Base-by-base conservation (phyloP, 345 rosid species). In the Pugionium dolabratum region DNA sequence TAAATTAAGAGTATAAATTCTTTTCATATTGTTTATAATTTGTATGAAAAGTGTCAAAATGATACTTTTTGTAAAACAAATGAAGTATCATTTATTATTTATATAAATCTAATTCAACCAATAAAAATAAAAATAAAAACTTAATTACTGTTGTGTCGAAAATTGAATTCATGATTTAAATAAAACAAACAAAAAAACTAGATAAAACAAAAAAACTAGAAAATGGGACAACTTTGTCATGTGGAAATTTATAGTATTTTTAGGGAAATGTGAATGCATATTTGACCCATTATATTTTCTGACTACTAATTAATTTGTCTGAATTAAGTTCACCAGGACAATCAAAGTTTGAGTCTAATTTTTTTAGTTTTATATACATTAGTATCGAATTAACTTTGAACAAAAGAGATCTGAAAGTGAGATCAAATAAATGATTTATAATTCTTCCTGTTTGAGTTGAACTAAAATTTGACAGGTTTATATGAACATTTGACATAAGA, bases 161-260 rank as follows among this genome's bases (percentile, higher is more conserved):
- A 18, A 18, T 18, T 18, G 18, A 18, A 18, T 18, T 18, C 18
- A 18, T 18, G 18, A 18, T 18, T 0, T 18, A 18, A 18, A 18
- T 18, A 18, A 18, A 6, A 36, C 40, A 72, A 58, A 71, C 69
- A 9, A 72, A 72, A 72, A 57, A 73, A 34, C 71, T 18, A 18
- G 18, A 60, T 73, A 66, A 66, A 73, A 44, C 60, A 31, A 46
- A 60, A 29, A 60, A 54, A 67, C 54, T 60, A 54, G 28, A 72
- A 59, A 40, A 62, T 34, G 63, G 52, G 72, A 62, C 77, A 73
- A 8, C 52, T 47, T 54, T 67, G 72, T 73, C 77, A 73, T 67
- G 18, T 18, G 40, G 2, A 39, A 45, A 73, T 73, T 73, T 66
- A 73, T 66, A 54, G 57, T 51, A 30, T 66, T 52, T 44, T 66